Evolutionary conservation across 441 rosid genomes (phyloP).

Genomic region (Mallotus repandus): DNA sequence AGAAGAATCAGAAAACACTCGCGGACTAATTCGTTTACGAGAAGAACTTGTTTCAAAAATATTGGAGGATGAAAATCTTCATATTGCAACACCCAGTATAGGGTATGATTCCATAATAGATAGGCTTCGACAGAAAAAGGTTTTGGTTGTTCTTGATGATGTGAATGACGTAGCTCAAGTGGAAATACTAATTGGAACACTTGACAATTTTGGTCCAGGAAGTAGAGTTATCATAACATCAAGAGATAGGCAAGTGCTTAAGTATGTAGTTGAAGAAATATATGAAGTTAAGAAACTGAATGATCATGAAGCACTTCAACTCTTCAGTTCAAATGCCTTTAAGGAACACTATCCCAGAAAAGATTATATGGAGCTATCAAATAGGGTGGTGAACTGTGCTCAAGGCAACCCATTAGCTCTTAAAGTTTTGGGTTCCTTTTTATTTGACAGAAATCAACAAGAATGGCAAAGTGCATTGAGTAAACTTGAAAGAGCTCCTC

Average conservation of each 20-base stretch:
- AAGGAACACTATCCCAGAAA: neutral
- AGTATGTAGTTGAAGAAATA: neutral
- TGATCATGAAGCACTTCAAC: conserved; percentile 6
- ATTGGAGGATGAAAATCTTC: neutral
- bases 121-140: neutral
- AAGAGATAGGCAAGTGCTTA: conserved; percentile 10
- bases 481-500: neutral
- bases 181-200: neutral
- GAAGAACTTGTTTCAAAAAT: neutral
- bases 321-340: neutral
- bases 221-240: conserved; percentile 15
- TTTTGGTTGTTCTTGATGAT: conserved; percentile 16
- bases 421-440: conserved; percentile 20
- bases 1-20: neutral
- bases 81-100: neutral
- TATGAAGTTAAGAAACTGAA: conserved; percentile 12
- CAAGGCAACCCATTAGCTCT: conserved; percentile 19
- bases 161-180: neutral
- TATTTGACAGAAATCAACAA: neutral
- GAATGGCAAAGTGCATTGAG: conserved; percentile 10
- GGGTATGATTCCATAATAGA: neutral
- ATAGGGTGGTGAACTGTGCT: neutral
- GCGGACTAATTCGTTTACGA: neutral
- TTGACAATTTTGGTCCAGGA: neutral
- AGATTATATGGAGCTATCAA: neutral